These are phyloP conservation scores for Ceratocystis variospora DNA, from an alignment of 2,329 filamentous ascomycete species.

Conservation along the genomic window DNA sequence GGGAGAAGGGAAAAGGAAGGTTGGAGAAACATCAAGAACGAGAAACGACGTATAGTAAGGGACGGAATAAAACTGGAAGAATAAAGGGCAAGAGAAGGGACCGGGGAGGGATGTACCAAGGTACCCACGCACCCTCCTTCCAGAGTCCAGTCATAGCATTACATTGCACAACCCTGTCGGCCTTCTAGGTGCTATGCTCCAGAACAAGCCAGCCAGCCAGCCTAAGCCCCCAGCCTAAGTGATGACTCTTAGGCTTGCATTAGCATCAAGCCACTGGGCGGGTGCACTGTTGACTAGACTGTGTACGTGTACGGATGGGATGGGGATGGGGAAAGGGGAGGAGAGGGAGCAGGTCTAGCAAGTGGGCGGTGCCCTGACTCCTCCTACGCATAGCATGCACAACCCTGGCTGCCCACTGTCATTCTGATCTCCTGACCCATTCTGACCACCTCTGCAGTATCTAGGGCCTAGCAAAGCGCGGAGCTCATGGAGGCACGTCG, in stretches of 20 bases:
- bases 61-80: constrained; percentile 15
- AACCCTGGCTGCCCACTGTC: neutral
- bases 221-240: neutral
- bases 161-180: neutral
- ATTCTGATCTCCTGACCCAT: neutral
- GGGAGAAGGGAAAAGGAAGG: constrained; percentile 5
- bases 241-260: neutral
- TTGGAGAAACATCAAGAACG: constrained; percentile 23
- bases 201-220: neutral
- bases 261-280: too few species aligned
- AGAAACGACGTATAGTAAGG: constrained; percentile 20
- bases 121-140: neutral
- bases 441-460: too few species aligned
- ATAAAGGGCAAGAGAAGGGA: constrained; percentile 3
- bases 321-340: neutral
- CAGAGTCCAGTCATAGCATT: neutral
- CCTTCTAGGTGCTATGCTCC: too few species aligned
- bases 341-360: neutral
- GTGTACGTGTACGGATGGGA: too few species aligned
- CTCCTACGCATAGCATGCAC: too few species aligned
- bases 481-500: too few species aligned
- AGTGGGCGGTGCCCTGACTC: neutral
- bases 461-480: too few species aligned
- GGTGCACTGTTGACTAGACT: neutral
- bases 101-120: neutral